A percentile compares a stretch with the other conserved stretches of the same genome.
Conservation (phyloP, 2,329 filamentous ascomycete species). For the Colletotrichum paranaense region DNA sequence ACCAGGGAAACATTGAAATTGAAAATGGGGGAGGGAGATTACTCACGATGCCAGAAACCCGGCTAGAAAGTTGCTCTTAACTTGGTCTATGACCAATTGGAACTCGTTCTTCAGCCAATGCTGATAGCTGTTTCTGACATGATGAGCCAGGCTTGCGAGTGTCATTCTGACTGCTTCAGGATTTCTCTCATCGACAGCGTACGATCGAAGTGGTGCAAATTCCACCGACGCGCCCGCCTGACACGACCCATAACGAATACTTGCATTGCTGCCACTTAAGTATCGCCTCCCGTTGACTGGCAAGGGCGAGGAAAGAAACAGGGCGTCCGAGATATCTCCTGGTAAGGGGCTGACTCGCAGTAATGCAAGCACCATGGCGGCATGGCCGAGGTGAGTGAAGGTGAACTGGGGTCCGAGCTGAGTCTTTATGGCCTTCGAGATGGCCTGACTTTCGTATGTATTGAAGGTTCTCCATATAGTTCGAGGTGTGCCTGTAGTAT, state of each 20-base stretch:
- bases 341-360: not conserved
- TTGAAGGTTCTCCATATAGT: not conserved
- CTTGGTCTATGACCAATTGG: not conserved
- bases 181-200: not conserved
- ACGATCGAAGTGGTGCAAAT: not conserved
- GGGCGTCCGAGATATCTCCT: not conserved
- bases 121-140: not conserved
- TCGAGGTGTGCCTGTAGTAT: not conserved
- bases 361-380: not conserved
- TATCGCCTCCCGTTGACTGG: not conserved
- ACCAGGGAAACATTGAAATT: no score
- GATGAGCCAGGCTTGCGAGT: not conserved
- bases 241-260: not conserved
- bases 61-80: not conserved
- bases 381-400: slow-evolving; percentile 2
- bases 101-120: not conserved
- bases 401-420: not conserved
- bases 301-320: not conserved
- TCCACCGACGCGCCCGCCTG: not conserved
- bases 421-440: not conserved
- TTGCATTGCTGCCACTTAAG: not conserved
- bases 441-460: not conserved
- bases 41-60: not conserved
- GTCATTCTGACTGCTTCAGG: not conserved
- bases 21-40: no score